Evolutionary conservation across 768 basidiomycete genomes (phyloP).

Genomic region (Tylopilus balloui): DNA sequence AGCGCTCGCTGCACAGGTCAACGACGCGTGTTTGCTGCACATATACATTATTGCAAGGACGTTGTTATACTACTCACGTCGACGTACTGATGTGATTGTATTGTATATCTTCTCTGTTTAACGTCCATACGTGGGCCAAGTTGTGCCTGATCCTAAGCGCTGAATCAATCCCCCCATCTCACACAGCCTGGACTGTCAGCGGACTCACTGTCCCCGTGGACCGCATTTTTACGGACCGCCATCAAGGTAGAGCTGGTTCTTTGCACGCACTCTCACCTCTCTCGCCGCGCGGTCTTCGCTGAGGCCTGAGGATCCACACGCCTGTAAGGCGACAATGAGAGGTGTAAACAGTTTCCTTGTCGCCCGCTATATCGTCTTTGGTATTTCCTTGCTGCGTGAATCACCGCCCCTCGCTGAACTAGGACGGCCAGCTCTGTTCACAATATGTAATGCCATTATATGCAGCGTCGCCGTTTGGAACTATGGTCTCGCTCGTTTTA

Average conservation of each 20-base stretch:
- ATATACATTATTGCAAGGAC: constrained; percentile 22
- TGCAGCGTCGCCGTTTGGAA: constrained; percentile 71
- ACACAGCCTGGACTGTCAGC: constrained; percentile 14
- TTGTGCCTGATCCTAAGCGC: neutral
- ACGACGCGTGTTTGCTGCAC: neutral
- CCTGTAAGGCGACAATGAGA: constrained; percentile 36
- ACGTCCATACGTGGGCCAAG: constrained; percentile 15
- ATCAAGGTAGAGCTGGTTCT: constrained; percentile 28
- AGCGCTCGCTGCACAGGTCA: neutral
- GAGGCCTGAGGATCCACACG: constrained; percentile 26
- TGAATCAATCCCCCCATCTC: constrained; percentile 10
- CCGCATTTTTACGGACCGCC: constrained; percentile 4
- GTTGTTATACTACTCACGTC: constrained; percentile 11
- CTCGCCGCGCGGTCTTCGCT: constrained; percentile 33
- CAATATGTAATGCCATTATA: constrained; percentile 60
- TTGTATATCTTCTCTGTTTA: constrained; percentile 14
- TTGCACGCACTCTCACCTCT: constrained; percentile 15
- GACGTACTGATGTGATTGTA: constrained; percentile 19
- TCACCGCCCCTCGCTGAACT: neutral
- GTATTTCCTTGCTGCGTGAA: constrained; percentile 31
- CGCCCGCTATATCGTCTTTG: constrained; percentile 58
- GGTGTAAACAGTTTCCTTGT: constrained; percentile 38
- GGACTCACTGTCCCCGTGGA: constrained; percentile 6
- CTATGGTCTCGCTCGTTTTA: constrained; percentile 42
- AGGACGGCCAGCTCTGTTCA: constrained; percentile 46